Evolutionary conservation across 768 basidiomycete species (phyloP), one percentile per base, ranked within the genome.

Genomic region (Mrakia gelida): DNA sequence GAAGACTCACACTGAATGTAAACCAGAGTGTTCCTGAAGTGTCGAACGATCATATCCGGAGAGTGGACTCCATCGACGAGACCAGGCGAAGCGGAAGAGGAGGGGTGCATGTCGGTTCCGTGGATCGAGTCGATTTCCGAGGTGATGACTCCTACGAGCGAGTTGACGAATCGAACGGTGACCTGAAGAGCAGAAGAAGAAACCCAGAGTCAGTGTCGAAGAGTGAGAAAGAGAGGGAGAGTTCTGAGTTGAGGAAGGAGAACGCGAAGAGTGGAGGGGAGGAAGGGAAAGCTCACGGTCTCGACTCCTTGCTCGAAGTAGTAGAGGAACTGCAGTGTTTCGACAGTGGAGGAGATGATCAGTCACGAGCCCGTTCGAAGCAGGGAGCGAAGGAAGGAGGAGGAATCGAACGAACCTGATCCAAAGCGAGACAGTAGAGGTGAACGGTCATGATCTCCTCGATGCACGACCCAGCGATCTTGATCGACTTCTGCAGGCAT

Each of bases 401-500:
- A 23, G 43, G 38, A 23, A 38, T 11, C 10, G 11, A 43, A 49
- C 77, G 65, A 13, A 78, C 77, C 73, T 92, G 92, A 83, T 99
- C 96, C 45, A 99, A 89, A 18, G 96, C 94, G 84, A 98, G 94
- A 80, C 93, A 94, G 83, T 98, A 98, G 11, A 98, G 87, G 83
- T 98, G 96, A 3, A 98, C 91, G 4, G 93, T 98, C 56, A 97
- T 93, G 80, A 98, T 92, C 82, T 98, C 95, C 84, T 98, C 97
- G 74, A 94, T 95, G 34, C 93, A 93, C 3, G 94, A 95, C 82
- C 95, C 95, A 8, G 97, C 97, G 81, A 97, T 98, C 2, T 96
- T 90, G 34, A 98, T 87, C 5, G 95, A 93, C 84, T 98, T 98
- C 84, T 99, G 97, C 45, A 99, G 87, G 83, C 97, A 99, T 84